Base-by-base conservation (phyloP, 495 filamentous ascomycete species). In the Haplographium delicatum region DNA sequence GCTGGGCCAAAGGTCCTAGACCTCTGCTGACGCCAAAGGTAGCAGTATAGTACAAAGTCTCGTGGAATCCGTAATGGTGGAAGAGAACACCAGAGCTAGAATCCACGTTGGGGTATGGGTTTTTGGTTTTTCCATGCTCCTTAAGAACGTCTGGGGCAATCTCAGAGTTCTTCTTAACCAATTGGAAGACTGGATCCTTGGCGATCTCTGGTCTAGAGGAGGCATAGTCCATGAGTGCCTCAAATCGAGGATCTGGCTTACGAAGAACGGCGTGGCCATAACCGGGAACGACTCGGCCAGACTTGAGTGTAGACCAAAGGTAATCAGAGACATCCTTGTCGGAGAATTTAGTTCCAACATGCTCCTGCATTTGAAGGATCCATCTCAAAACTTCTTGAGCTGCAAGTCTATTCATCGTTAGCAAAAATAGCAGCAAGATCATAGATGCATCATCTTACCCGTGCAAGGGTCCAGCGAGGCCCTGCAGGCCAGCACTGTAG, bases 111-210 rank as follows among this genome's bases (percentile, higher is more conserved):
- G 93, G 93, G 68, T 88, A 90, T 6, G 91, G 91, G 74, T 97
- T 97, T 79, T 97, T 97, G 57, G 93, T 97, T 85, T 96, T 96
- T 62, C 93, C 93, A 59, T 98, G 93, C 72, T 96, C 81, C 47
- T 77, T 88, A 53, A 98, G 70, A 23, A 98, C 93, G 13, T 78
- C 78, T 9, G 93, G 93, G 0, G 93, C 93, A 41, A 83, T 73
- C 48, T 72, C 67, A 57, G 72, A 78, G 71, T 91, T 96, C 72
- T 84, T 81, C 76, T 88, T 86, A 26, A 98, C 93, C 13, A 98
- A 83, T 65, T 87, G 79, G 81, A 95, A 97, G 35, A 96, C 82
- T 3, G 93, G 90, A 68, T 96, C 88, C 23, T 73, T 70, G 8
- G 86, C 81, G 31, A 98, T 95, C 56, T 90, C 85, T 9, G 87